phyloP scores from a whole-genome alignment of 345 rosid species.

The Gossypium turneri region DNA sequence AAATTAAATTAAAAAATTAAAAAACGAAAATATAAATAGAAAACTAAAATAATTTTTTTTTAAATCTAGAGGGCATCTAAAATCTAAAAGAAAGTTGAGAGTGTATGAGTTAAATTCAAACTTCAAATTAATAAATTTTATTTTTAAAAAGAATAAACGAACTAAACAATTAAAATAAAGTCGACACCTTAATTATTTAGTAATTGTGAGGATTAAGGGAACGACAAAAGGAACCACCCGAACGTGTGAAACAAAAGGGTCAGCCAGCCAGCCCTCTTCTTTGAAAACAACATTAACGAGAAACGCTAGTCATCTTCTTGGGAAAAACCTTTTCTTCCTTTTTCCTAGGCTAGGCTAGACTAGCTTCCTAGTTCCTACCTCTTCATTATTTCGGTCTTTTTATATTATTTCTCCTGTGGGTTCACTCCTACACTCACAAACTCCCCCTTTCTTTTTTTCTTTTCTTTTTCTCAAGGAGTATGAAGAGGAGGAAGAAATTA shows the following conservation, averaged over 20 bases:
- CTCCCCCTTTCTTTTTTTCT: no score
- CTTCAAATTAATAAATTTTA: no score
- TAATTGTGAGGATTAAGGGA: background rate
- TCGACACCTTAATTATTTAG: background rate
- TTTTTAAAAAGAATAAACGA: no score
- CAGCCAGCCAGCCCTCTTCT: background rate
- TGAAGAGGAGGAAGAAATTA: slow-evolving; percentile 22
- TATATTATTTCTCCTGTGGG: no score
- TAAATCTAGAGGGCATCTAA: no score
- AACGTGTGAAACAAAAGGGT: slow-evolving; percentile 30
- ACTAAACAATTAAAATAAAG: no score
- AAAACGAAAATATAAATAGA: no score
- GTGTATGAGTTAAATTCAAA: no score
- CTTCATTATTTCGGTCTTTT: no score
- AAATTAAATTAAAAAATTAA: no score
- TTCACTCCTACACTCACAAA: background rate
- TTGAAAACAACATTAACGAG: slow-evolving; percentile 23
- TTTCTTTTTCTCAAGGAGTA: background rate
- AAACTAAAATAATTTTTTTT: no score
- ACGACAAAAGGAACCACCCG: slow-evolving; percentile 25
- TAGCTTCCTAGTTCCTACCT: background rate
- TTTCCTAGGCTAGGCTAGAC: background rate
- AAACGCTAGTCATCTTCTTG: slow-evolving; percentile 36
- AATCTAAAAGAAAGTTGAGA: no score
- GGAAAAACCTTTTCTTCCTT: slow-evolving; percentile 19